A percentile compares a stretch with the other conserved stretches of the same genome.
Evolutionary conservation across 164 flowering plant genomes (phyloP).

Genomic region (Saururus chinensis): DNA sequence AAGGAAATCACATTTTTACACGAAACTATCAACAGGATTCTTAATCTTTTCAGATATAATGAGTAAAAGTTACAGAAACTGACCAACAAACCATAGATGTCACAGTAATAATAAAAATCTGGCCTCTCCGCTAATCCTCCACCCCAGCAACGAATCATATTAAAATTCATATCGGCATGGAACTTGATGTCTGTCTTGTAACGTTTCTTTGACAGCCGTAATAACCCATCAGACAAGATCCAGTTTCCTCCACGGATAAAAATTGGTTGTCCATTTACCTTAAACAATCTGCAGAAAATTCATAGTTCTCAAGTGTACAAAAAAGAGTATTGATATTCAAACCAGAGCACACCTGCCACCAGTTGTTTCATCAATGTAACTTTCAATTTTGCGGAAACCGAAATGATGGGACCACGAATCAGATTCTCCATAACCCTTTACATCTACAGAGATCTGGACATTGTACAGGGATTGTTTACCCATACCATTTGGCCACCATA

Average conservation of each 20-base stretch:
- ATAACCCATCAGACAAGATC: slow-evolving; percentile 90
- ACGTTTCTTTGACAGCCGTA: slow-evolving; percentile 74
- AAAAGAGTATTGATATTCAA: slow-evolving; percentile 1
- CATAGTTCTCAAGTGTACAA: not conserved
- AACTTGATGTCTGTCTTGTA: slow-evolving; percentile 88
- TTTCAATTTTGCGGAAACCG: slow-evolving; percentile 95
- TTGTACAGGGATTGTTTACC: slow-evolving; percentile 83
- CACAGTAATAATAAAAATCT: slow-evolving; percentile 94
- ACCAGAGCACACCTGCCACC: slow-evolving; percentile 73
- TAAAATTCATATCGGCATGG: slow-evolving; percentile 96
- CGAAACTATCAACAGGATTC: too few species aligned
- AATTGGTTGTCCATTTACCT: slow-evolving; percentile 86
- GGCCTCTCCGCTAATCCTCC: slow-evolving; percentile 98
- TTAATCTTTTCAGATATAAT: too few species aligned
- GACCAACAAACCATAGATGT: slow-evolving; percentile 89
- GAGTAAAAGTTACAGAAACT: slow-evolving; percentile 9
- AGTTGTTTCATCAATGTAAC: slow-evolving; percentile 61
- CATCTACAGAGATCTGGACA: slow-evolving; percentile 63
- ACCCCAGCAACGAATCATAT: slow-evolving; percentile 99
- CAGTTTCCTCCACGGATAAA: slow-evolving; percentile 98
- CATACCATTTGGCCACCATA: slow-evolving; percentile 99
- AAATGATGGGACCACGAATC: slow-evolving; percentile 71
- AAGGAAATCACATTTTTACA: not conserved
- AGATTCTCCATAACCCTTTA: slow-evolving; percentile 77
- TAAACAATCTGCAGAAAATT: slow-evolving; percentile 57